A percentile compares a stretch with the other conserved stretches of the same genome.
Evolutionary conservation across 2,329 filamentous ascomycete genomes (phyloP).

Genomic region (Trichoderma semiorbis): DNA sequence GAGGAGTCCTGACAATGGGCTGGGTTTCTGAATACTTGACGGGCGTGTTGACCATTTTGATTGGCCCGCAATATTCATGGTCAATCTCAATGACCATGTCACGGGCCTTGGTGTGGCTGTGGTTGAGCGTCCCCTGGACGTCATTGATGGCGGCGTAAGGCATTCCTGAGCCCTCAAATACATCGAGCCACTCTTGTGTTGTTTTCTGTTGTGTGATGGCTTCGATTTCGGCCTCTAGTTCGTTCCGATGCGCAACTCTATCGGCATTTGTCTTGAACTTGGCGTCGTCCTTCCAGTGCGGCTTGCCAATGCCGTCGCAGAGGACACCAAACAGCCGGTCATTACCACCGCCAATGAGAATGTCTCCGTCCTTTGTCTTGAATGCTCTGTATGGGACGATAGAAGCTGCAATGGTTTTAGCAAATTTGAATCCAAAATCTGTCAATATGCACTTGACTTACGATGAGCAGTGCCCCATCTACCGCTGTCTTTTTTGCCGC

Average conservation of each 20-base stretch:
- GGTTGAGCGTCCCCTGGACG: constrained; percentile 76
- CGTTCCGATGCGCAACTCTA: constrained; percentile 66
- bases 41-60: constrained; percentile 90
- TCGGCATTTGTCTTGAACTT: constrained; percentile 60
- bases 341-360: constrained; percentile 71
- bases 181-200: constrained; percentile 80
- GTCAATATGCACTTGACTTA: constrained; percentile 38
- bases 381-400: constrained; percentile 95
- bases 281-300: constrained; percentile 58
- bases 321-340: constrained; percentile 65
- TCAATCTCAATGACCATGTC: constrained; percentile 88
- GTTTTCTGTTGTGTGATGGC: constrained; percentile 69
- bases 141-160: constrained; percentile 94
- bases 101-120: constrained; percentile 79
- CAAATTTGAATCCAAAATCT: not conserved
- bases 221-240: constrained; percentile 78
- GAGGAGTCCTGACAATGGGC: constrained; percentile 71
- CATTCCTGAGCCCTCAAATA: constrained; percentile 88
- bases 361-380: constrained; percentile 65
- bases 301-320: constrained; percentile 55
- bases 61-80: constrained; percentile 75
- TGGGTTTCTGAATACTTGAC: constrained; percentile 87
- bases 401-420: constrained; percentile 52
- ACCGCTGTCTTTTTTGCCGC: constrained; percentile 80
- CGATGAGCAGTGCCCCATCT: constrained; percentile 96